Percentiles rank a stretch among this genome's conserved stretches.
phyloP scores from a whole-genome alignment of 306 rosid species.

The Argentina anserina region DNA sequence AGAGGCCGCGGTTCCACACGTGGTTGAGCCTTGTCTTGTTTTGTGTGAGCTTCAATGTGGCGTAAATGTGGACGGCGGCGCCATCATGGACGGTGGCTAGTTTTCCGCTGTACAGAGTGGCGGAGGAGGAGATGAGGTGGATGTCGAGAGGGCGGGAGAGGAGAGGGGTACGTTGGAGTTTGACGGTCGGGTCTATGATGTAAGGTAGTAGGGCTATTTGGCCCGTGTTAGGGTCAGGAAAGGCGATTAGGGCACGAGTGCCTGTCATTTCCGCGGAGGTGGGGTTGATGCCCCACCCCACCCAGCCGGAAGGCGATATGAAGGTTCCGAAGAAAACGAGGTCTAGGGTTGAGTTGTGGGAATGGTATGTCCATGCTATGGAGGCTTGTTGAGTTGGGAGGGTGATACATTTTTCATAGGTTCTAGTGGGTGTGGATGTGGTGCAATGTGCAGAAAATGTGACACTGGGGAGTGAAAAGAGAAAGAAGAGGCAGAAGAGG shows the following conservation, averaged over 20 bases:
- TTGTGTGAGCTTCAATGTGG: constrained; percentile 48
- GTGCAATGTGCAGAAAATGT: constrained; percentile 69
- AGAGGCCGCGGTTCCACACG: constrained; percentile 92
- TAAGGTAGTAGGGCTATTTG: constrained; percentile 72
- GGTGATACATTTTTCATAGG: constrained; percentile 70
- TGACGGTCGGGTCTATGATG: constrained; percentile 68
- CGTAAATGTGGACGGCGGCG: constrained; percentile 68
- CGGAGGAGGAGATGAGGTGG: constrained; percentile 64
- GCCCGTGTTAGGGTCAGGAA: constrained; percentile 78
- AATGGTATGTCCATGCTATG: constrained; percentile 91
- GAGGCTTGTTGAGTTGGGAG: constrained; percentile 94
- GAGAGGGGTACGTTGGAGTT: constrained; percentile 69
- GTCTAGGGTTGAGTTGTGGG: constrained; percentile 65
- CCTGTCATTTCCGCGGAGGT: constrained; percentile 75
- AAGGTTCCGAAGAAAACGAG: constrained; percentile 77
- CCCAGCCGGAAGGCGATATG: constrained; percentile 99
- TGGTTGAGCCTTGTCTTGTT: constrained; percentile 69
- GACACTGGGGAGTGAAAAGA: constrained; percentile 24
- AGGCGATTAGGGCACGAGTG: constrained; percentile 71
- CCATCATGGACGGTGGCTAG: constrained; percentile 73
- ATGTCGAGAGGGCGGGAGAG: constrained; percentile 82
- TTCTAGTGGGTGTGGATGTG: constrained; percentile 47
- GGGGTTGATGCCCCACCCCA: constrained; percentile 90
- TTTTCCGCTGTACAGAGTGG: constrained; percentile 67
- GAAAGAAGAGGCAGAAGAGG: constrained; percentile 30